Evolutionary conservation across 352 stramenopile genomes (phyloP), one percentile per base, ranked within the genome.

Genomic region (Pythium folliculosum): DNA sequence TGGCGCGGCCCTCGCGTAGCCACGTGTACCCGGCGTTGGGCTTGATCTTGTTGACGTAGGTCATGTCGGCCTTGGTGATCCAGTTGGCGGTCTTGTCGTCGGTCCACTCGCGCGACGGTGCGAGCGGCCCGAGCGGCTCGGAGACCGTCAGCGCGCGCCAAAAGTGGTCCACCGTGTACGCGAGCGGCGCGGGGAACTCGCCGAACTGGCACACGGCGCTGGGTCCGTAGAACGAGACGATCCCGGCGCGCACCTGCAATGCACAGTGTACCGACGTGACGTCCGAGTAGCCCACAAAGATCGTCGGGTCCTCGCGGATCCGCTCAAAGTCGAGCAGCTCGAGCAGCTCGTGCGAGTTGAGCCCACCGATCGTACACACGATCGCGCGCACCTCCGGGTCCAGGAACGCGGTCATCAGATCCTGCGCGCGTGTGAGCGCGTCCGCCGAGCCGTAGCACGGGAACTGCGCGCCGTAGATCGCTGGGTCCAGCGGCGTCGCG

Each of bases 61-160:
- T 70, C 7, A 82, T 77, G 38, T 91, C 82, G 0, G 66, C 69
- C 14, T 71, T 64, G 0, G 72, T 81, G 30, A 85, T 58, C 81
- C 82, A 91, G 71, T 91, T 84, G 2, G 75, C 71, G 5, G 78
- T 86, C 63, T 86, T 88, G 70, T 91, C 79, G 50, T 89, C 77
- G 1, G 73, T 83, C 80, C 79, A 91, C 48, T 88, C 75, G 0
- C 27, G 43, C 3, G 80, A 91, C 10, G 80, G 66, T 10, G 30
- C 13, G 32, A 89, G 57, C 0, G 58, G 25, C 0, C 80, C 77
- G 17, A 87, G 63, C 5, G 78, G 70, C 21, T 76, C 50, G 0
- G 65, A 9, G 3, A 50, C n/a, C 3, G 51, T 66, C 16, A 83
- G 50, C 6, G 75, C 73, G 17, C 61, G 74, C 51, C 57, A 77